These are phyloP conservation scores for Tolypocladium nubicola DNA, from an alignment of 2,329 filamentous ascomycete species.

Conservation along the genomic window DNA sequence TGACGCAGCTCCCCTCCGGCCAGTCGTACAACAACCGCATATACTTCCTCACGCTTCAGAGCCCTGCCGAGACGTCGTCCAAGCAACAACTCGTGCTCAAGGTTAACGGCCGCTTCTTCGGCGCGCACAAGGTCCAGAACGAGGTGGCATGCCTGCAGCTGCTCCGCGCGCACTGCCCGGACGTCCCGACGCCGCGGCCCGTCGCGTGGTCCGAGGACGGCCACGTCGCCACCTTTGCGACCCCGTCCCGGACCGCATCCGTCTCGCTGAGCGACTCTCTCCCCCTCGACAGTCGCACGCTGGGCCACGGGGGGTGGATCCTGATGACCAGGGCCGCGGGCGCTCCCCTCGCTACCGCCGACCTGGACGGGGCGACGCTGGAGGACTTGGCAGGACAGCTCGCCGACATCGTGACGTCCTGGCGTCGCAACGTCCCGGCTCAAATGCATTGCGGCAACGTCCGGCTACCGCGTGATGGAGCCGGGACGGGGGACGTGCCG, in stretches of 20 bases:
- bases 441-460: conserved; percentile 9
- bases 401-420: conserved; percentile 6
- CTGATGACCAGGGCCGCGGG: conserved; percentile 8
- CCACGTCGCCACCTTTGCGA: not conserved
- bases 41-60: conserved; percentile 8
- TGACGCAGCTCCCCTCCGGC: conserved; percentile 4
- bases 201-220: conserved; percentile 13
- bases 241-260: not conserved
- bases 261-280: not conserved
- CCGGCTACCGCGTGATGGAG: not conserved
- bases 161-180: conserved; percentile 8
- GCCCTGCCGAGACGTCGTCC: not conserved
- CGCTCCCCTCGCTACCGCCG: conserved; percentile 1
- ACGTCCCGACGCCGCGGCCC: conserved; percentile 7
- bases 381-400: conserved; percentile 7
- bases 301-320: conserved; percentile 10
- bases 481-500: not conserved
- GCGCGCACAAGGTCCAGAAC: conserved; percentile 11
- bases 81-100: conserved; percentile 10
- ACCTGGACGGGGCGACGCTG: conserved; percentile 5
- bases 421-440: conserved; percentile 8
- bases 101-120: conserved; percentile 11
- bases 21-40: conserved; percentile 13
- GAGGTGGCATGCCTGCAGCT: conserved; percentile 11
- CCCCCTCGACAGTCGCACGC: not conserved